phyloP scores from a whole-genome alignment of 805 yeast genomes.

The Nakazawaea ernobii region DNA sequence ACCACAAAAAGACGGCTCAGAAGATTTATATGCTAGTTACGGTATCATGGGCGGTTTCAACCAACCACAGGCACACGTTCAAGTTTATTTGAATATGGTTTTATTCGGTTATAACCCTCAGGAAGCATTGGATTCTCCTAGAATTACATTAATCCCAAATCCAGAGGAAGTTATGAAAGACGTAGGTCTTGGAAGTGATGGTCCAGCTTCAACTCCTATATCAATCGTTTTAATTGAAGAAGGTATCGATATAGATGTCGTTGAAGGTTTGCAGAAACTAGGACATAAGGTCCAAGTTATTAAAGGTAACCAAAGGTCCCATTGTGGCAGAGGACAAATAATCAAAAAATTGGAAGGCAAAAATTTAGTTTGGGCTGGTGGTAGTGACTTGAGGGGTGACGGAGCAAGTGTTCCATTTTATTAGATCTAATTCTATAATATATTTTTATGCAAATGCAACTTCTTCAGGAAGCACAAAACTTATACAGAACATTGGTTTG shows the following conservation, averaged over 20 bases:
- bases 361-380: constrained; percentile 52
- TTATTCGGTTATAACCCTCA: constrained; percentile 65
- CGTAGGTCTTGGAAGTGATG: constrained; percentile 53
- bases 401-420: constrained; percentile 64
- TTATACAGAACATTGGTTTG: constrained; percentile 90
- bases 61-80: constrained; percentile 84
- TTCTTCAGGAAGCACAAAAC: constrained; percentile 65
- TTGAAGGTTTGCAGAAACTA: constrained; percentile 36
- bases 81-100: constrained; percentile 61
- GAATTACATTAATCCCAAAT: constrained; percentile 59
- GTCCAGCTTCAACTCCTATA: constrained; percentile 54
- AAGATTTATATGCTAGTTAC: constrained; percentile 58
- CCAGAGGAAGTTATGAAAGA: constrained; percentile 35
- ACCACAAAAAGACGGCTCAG: constrained; percentile 23
- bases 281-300: constrained; percentile 55
- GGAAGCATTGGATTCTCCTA: constrained; percentile 68
- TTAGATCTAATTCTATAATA: constrained; percentile 13
- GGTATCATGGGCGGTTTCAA: constrained; percentile 87
- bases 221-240: constrained; percentile 62
- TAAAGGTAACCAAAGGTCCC: constrained; percentile 32
- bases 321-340: constrained; percentile 64
- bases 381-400: constrained; percentile 81
- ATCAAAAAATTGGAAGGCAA: constrained; percentile 43
- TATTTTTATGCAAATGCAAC: constrained; percentile 46
- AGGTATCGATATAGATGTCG: constrained; percentile 45